Conservation (phyloP, 805 yeast species). For the Yarrowia phangngaensis region DNA sequence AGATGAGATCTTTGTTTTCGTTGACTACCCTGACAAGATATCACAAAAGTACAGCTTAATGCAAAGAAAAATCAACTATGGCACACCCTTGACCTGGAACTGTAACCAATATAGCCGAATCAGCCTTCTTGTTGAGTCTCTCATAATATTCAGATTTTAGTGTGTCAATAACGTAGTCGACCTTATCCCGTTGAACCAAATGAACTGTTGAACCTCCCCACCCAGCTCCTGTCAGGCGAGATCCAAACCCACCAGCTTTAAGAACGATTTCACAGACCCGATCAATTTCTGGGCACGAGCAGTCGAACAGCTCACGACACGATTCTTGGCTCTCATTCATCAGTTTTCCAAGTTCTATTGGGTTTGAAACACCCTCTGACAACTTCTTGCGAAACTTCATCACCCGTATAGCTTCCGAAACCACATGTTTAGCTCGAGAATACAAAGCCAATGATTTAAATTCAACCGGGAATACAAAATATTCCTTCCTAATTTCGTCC, state of each 20-base stretch:
- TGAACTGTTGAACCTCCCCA: slow-evolving; percentile 76
- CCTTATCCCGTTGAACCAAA: slow-evolving; percentile 48
- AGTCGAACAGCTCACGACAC: slow-evolving; percentile 48
- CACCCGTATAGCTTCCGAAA: slow-evolving; percentile 57
- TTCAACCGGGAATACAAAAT: slow-evolving; percentile 54
- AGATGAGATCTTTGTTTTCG: too few relatives aligned
- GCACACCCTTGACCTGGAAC: slow-evolving; percentile 16
- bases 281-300: slow-evolving; percentile 56
- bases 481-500: slow-evolving; percentile 46
- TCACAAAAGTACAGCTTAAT: too few relatives aligned
- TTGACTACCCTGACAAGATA: too few relatives aligned
- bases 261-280: slow-evolving; percentile 52
- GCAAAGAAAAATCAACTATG: neutral
- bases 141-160: slow-evolving; percentile 51
- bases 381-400: slow-evolving; percentile 42
- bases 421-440: slow-evolving; percentile 60
- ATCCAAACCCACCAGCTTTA: slow-evolving; percentile 56
- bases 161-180: slow-evolving; percentile 43
- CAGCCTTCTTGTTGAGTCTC: neutral
- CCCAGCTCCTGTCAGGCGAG: slow-evolving; percentile 76
- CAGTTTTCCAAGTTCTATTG: slow-evolving; percentile 48
- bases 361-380: slow-evolving; percentile 38
- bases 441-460: slow-evolving; percentile 54
- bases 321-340: slow-evolving; percentile 60
- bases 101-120: slow-evolving; percentile 16